Conservation (phyloP, 1,284 basidiomycete genomes). For the Anthracocystis panici-leucophaei region DNA sequence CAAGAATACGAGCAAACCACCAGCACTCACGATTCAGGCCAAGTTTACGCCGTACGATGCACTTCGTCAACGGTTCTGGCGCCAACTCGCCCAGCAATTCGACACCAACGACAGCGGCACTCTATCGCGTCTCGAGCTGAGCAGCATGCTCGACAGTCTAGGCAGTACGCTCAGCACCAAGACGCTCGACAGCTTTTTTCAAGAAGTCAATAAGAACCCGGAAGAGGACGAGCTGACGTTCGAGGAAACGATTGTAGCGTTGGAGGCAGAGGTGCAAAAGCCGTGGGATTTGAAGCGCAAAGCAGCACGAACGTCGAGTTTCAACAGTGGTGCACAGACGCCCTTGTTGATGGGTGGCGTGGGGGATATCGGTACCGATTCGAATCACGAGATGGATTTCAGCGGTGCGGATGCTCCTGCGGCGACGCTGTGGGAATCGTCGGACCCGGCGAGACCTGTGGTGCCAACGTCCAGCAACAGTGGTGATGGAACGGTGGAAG, state of each 20-base stretch:
- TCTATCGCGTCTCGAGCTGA: conserved; percentile 86
- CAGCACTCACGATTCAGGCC: conserved; percentile 74
- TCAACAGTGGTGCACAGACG: conserved; percentile 46
- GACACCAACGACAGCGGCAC: conserved; percentile 86
- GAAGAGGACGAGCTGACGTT: conserved; percentile 81
- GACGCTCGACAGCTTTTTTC: conserved; percentile 78
- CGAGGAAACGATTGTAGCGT: conserved; percentile 74
- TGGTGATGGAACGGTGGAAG: background rate
- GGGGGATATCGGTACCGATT: conserved; percentile 28
- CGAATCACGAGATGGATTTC: conserved; percentile 47
- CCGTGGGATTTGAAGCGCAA: conserved; percentile 54
- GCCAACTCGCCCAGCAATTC: conserved; percentile 88
- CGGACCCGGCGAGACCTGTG: conserved; percentile 1
- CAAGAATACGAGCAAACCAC: conserved; percentile 24
- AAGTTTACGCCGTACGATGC: conserved; percentile 92
- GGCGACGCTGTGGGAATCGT: background rate
- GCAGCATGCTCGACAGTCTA: conserved; percentile 96
- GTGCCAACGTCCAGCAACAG: conserved; percentile 9
- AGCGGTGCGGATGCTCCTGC: conserved; percentile 48
- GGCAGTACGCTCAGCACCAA: conserved; percentile 87
- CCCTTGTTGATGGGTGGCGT: conserved; percentile 41
- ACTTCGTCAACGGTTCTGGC: conserved; percentile 79
- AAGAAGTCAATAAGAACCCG: conserved; percentile 75
- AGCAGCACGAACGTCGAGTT: conserved; percentile 7
- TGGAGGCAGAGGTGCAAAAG: conserved; percentile 58